Conservation (phyloP, 2,329 filamentous ascomycete genomes). For the Acrocalymma vagum region DNA sequence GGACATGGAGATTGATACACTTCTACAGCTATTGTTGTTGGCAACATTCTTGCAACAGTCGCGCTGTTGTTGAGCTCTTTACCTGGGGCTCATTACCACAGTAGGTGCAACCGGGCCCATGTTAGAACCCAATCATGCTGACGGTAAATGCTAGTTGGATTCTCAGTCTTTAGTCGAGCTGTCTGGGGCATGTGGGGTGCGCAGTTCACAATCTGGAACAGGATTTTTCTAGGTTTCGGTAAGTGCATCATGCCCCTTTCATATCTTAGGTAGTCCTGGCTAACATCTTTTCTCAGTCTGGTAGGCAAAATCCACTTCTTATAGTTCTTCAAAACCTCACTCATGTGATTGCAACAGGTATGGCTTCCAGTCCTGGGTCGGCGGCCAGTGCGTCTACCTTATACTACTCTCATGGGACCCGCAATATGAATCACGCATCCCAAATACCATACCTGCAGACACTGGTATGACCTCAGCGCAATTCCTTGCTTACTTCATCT, state of each 20-base stretch:
- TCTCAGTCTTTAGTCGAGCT: constrained; percentile 9
- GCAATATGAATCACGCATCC: constrained; percentile 45
- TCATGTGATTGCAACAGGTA: no score
- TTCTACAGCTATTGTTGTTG: constrained; percentile 31
- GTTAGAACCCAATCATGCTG: no score
- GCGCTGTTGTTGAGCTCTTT: constrained; percentile 6
- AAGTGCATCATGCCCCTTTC: no score
- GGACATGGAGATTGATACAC: no score
- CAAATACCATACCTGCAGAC: constrained; percentile 44
- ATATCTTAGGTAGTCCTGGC: no score
- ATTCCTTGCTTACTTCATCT: constrained; percentile 49
- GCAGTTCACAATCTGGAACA: constrained; percentile 47
- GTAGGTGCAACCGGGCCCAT: no score
- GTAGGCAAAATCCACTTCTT: no score
- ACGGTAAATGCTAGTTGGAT: no score
- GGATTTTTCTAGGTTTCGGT: constrained; percentile 40
- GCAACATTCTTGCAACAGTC: constrained; percentile 5
- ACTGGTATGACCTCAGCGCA: constrained; percentile 45
- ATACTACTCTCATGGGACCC: constrained; percentile 31
- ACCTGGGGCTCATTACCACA: constrained; percentile 17
- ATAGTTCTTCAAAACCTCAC: no score
- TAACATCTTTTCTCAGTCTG: no score
- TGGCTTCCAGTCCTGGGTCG: constrained; percentile 40
- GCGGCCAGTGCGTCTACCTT: constrained; percentile 47
- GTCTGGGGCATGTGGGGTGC: constrained; percentile 39